Conservation (phyloP, 306 rosid genomes). For the Cercis canadensis region DNA sequence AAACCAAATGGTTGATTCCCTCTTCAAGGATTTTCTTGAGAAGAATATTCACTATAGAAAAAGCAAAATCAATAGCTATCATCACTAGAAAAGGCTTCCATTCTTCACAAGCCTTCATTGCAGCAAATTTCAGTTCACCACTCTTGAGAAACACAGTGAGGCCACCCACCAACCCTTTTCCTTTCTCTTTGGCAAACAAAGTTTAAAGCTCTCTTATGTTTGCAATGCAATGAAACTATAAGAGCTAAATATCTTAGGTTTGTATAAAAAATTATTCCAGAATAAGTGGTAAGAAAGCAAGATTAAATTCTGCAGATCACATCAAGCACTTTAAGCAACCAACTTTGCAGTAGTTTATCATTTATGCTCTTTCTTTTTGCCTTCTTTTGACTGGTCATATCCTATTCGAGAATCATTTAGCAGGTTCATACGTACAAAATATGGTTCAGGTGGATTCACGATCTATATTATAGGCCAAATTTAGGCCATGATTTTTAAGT, state of each 20-base stretch:
- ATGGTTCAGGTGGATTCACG: slow-evolving; percentile 39
- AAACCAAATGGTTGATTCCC: slow-evolving; percentile 90
- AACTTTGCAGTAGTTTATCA: slow-evolving; percentile 47
- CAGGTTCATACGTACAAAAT: slow-evolving; percentile 13
- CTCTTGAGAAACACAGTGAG: slow-evolving; percentile 34
- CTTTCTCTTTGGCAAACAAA: slow-evolving; percentile 27
- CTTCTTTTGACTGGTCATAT: slow-evolving; percentile 58
- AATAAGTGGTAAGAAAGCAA: slow-evolving; percentile 75
- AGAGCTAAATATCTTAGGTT: slow-evolving; percentile 30
- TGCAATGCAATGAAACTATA: slow-evolving; percentile 9
- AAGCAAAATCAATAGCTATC: slow-evolving; percentile 70
- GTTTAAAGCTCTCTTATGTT: slow-evolving; percentile 5
- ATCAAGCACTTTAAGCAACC: slow-evolving; percentile 71
- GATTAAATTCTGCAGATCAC: slow-evolving; percentile 72
- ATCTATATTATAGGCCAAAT: slow-evolving; percentile 25
- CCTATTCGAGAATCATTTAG: slow-evolving; percentile 47
- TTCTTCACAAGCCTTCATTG: slow-evolving; percentile 56
- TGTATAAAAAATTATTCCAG: slow-evolving; percentile 54
- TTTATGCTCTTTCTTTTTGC: slow-evolving; percentile 47
- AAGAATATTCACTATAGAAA: slow-evolving; percentile 79
- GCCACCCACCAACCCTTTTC: slow-evolving; percentile 23
- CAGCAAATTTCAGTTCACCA: slow-evolving; percentile 33
- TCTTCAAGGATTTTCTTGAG: slow-evolving; percentile 82
- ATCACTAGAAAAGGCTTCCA: slow-evolving; percentile 83
- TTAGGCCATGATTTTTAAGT: slow-evolving; percentile 59